A percentile compares a stretch with the other conserved stretches of the same genome.
Evolutionary conservation across 805 yeast species (phyloP).

Genomic region (Pichia gijzeniarum): DNA sequence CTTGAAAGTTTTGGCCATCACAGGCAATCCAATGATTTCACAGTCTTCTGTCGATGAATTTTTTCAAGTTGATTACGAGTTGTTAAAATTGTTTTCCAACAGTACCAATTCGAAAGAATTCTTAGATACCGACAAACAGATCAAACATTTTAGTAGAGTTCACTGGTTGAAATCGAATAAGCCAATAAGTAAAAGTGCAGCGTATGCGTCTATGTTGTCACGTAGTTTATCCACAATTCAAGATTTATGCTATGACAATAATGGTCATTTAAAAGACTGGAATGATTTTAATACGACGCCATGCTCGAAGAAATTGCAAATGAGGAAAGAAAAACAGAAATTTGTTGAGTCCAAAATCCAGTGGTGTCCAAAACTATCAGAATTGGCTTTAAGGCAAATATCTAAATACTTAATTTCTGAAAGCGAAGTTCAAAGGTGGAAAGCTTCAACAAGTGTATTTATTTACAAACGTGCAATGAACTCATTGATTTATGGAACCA

Average conservation of each 20-base stretch:
- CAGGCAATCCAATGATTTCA: slow-evolving; percentile 41
- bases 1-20: slow-evolving; percentile 36
- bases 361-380: slow-evolving; percentile 40
- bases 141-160: slow-evolving; percentile 23
- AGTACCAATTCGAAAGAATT: not conserved
- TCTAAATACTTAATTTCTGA: slow-evolving; percentile 48
- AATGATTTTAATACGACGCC: slow-evolving; percentile 1
- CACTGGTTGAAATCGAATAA: slow-evolving; percentile 26
- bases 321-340: slow-evolving; percentile 11
- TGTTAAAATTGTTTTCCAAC: slow-evolving; percentile 20
- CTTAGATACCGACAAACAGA: slow-evolving; percentile 11
- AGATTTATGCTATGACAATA: slow-evolving; percentile 18
- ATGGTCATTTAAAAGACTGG: slow-evolving; percentile 10
- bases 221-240: slow-evolving; percentile 30
- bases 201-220: slow-evolving; percentile 22
- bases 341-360: slow-evolving; percentile 16
- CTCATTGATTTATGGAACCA: slow-evolving; percentile 47
- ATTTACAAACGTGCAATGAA: slow-evolving; percentile 41
- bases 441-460: slow-evolving; percentile 37
- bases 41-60: slow-evolving; percentile 15
- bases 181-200: slow-evolving; percentile 18
- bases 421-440: slow-evolving; percentile 52
- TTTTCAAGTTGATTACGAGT: slow-evolving; percentile 15
- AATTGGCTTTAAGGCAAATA: slow-evolving; percentile 41
- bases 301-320: not conserved